Percentiles rank a stretch among this genome's conserved stretches.
Conservation (phyloP, 768 basidiomycete genomes). For the Guyanaporus albipodus region DNA sequence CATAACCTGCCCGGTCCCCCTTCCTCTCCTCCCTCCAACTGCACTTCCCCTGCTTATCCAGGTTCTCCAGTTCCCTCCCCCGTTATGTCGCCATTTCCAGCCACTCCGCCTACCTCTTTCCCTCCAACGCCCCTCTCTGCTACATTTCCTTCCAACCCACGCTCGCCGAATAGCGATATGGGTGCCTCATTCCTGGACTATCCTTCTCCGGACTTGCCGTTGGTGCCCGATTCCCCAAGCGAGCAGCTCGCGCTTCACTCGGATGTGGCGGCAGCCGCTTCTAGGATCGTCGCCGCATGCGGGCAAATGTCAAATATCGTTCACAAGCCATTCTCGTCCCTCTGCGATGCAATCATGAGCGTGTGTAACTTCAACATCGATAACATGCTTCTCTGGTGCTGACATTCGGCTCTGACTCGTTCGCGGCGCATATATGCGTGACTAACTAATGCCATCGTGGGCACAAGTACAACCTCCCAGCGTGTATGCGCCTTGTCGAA, state of each 20-base stretch:
- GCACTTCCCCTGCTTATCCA: slow-evolving; percentile 17
- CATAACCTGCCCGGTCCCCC: slow-evolving; percentile 4
- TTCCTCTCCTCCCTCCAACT: slow-evolving; percentile 11
- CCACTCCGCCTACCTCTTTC: slow-evolving; percentile 25
- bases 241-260: slow-evolving; percentile 61
- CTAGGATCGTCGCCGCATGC: slow-evolving; percentile 63
- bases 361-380: slow-evolving; percentile 38
- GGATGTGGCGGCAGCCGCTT: slow-evolving; percentile 54
- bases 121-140: slow-evolving; percentile 30
- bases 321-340: slow-evolving; percentile 63
- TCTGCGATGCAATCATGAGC: slow-evolving; percentile 70
- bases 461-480: slow-evolving; percentile 65
- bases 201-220: slow-evolving; percentile 51
- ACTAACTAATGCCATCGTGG: neutral
- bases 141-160: slow-evolving; percentile 16
- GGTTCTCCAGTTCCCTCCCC: slow-evolving; percentile 35
- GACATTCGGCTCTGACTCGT: neutral
- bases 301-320: slow-evolving; percentile 64
- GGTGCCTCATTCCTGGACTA: slow-evolving; percentile 38
- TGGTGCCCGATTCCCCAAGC: slow-evolving; percentile 40
- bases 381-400: neutral
- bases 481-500: slow-evolving; percentile 70
- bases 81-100: slow-evolving; percentile 16
- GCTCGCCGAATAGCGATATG: slow-evolving; percentile 4
- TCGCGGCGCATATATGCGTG: slow-evolving; percentile 14